phyloP scores from a whole-genome alignment of 2,329 filamentous ascomycete genomes.

The Penicillium sp. region DNA sequence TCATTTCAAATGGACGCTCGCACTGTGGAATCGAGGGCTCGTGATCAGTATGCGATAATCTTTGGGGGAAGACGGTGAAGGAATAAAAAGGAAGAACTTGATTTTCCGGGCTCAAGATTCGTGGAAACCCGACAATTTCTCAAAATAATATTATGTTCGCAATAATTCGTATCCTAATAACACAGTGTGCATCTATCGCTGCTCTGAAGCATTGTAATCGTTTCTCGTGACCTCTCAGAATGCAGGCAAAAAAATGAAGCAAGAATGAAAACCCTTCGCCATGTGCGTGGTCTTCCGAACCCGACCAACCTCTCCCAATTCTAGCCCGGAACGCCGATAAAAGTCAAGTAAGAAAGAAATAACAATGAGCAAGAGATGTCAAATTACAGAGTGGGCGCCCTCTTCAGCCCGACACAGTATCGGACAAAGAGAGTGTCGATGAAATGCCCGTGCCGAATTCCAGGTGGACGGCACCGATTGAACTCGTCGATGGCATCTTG shows the following conservation, averaged over 20 bases:
- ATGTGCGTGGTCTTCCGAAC: conserved; percentile 12
- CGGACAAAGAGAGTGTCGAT: conserved; percentile 79
- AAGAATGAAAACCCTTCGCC: conserved; percentile 9
- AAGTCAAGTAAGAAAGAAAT: conserved; percentile 14
- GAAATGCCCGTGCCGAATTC: conserved; percentile 89
- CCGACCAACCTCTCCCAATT: conserved; percentile 8
- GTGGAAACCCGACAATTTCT: not conserved
- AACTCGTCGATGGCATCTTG: conserved; percentile 81
- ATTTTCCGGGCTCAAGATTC: too few relatives aligned
- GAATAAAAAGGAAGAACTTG: not conserved
- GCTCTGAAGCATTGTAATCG: conserved; percentile 21
- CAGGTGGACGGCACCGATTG: conserved; percentile 70
- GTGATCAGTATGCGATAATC: not conserved
- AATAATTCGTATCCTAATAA: conserved; percentile 19
- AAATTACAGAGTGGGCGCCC: conserved; percentile 44
- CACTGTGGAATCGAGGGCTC: not conserved
- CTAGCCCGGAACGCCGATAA: conserved; percentile 18
- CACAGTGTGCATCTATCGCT: conserved; percentile 25
- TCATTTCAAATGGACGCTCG: not conserved
- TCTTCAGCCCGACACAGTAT: conserved; percentile 63
- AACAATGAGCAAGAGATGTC: conserved; percentile 1
- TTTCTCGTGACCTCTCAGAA: conserved; percentile 26
- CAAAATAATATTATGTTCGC: conserved; percentile 1
- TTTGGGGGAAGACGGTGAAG: not conserved
- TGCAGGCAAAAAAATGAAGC: not conserved